A percentile compares a stretch with the other conserved stretches of the same genome.
These are phyloP conservation scores for Carex scoparia DNA, from an alignment of 176 grass and related monocot genomes.

Conservation along the genomic window DNA sequence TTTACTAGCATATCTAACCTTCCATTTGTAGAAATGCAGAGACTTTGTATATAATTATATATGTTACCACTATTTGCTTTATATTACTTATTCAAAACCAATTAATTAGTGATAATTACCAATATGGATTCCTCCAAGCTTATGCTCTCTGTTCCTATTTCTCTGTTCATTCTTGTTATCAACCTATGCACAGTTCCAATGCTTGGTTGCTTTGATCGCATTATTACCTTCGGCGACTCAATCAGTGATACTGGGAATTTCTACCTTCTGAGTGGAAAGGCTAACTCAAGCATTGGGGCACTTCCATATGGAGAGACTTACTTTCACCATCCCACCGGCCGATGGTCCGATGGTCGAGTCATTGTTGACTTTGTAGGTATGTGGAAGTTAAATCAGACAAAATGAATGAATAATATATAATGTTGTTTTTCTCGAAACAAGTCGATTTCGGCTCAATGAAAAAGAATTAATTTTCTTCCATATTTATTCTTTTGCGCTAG, in stretches of 20 bases:
- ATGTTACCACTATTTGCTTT: background rate
- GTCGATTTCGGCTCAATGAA: background rate
- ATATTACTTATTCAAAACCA: background rate
- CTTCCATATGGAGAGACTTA: constrained; percentile 59
- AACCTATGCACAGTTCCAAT: background rate
- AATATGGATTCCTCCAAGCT: constrained; percentile 7
- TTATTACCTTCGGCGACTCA: constrained; percentile 69
- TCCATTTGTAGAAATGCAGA: background rate
- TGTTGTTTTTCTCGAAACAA: background rate
- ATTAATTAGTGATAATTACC: background rate
- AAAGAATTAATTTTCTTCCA: background rate
- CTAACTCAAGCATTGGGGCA: background rate
- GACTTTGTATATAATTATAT: background rate
- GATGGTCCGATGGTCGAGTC: constrained; percentile 45
- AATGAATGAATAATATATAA: background rate
- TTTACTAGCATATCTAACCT: background rate
- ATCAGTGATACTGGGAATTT: constrained; percentile 61
- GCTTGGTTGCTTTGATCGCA: constrained; percentile 41
- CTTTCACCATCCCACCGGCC: constrained; percentile 39
- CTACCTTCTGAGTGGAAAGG: background rate
- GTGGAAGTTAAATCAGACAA: background rate
- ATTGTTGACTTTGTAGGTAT: constrained; percentile 63
- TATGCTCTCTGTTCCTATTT: background rate
- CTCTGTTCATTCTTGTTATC: background rate
- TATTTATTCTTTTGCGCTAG: background rate